phyloP scores from a whole-genome alignment of 2,329 filamentous ascomycete genomes.

The Rasamsonia emersonii region DNA sequence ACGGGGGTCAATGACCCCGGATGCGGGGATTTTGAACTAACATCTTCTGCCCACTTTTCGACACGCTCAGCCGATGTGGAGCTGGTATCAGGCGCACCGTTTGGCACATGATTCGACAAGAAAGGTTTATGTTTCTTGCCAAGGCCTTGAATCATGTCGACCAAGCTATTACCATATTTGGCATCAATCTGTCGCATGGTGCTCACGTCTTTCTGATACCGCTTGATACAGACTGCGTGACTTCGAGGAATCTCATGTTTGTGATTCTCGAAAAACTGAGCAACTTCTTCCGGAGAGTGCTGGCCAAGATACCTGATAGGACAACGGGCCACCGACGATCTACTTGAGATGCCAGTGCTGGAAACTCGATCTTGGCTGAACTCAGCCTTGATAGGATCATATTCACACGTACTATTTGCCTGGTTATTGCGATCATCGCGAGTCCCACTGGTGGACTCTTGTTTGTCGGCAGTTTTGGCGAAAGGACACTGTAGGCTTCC shows the following conservation, averaged over 20 bases:
- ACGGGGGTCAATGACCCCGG: conserved; percentile 29
- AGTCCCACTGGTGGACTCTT: conserved; percentile 29
- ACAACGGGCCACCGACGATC: conserved; percentile 55
- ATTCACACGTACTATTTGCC: conserved; percentile 31
- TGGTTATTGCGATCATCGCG: conserved; percentile 27
- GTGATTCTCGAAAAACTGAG: conserved; percentile 86
- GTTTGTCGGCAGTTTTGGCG: conserved; percentile 42
- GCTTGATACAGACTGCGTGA: conserved; percentile 82
- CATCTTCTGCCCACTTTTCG: conserved; percentile 74
- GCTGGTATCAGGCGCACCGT: conserved; percentile 22
- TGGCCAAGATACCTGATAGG: conserved; percentile 89
- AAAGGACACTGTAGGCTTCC: conserved; percentile 78
- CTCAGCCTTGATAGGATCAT: conserved; percentile 50
- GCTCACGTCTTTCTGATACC: conserved; percentile 79
- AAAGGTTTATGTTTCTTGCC: conserved; percentile 82
- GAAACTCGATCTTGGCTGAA: conserved; percentile 35
- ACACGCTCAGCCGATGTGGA: conserved; percentile 60
- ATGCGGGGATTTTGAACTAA: conserved; percentile 50
- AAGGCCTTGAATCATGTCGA: conserved; percentile 88
- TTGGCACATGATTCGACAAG: conserved; percentile 49
- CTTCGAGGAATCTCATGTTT: conserved; percentile 92
- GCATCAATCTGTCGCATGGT: conserved; percentile 83
- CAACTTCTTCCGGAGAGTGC: conserved; percentile 87
- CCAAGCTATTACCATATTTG: conserved; percentile 76
- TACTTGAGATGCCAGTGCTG: conserved; percentile 29